These are phyloP conservation scores for Phytopythium ostracodes DNA, from an alignment of 352 stramenopile genomes.

Conservation along the genomic window DNA sequence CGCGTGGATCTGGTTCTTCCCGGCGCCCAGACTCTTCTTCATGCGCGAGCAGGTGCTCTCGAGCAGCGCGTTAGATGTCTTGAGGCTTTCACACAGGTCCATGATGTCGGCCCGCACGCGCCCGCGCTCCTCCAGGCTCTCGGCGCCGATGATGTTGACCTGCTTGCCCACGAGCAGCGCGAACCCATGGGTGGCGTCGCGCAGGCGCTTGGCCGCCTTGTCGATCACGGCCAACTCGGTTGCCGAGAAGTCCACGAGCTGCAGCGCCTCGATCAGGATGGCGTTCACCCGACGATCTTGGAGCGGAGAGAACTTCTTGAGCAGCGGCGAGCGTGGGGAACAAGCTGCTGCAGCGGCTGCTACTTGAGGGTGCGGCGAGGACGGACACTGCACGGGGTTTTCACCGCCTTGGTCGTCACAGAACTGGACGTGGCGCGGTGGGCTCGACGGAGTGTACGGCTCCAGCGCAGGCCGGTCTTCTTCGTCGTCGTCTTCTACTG, in stretches of 20 bases:
- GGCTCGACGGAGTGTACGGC: not conserved
- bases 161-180: slow-evolving; percentile 74
- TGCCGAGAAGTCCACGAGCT: slow-evolving; percentile 57
- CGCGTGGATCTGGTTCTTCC: slow-evolving; percentile 46
- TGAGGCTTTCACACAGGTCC: slow-evolving; percentile 53
- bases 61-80: slow-evolving; percentile 45
- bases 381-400: not conserved
- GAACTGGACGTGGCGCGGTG: slow-evolving; percentile 1
- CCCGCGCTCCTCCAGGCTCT: slow-evolving; percentile 37
- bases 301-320: slow-evolving; percentile 55
- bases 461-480: not conserved
- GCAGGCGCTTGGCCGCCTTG: slow-evolving; percentile 47
- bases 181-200: slow-evolving; percentile 59
- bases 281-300: slow-evolving; percentile 57
- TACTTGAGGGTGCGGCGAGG: slow-evolving; percentile 4
- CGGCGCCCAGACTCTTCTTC: slow-evolving; percentile 41
- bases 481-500: not conserved
- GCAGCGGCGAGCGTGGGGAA: slow-evolving; percentile 33
- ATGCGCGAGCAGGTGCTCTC: slow-evolving; percentile 55
- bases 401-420: slow-evolving; percentile 7
- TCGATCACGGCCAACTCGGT: slow-evolving; percentile 59
- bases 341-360: not conserved
- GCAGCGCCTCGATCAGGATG: slow-evolving; percentile 53
- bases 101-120: slow-evolving; percentile 59
- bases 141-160: slow-evolving; percentile 51